A percentile compares a stretch with the other conserved stretches of the same genome.
phyloP scores from a whole-genome alignment of 163 green algal species.

The Scenedesmus sp. region DNA sequence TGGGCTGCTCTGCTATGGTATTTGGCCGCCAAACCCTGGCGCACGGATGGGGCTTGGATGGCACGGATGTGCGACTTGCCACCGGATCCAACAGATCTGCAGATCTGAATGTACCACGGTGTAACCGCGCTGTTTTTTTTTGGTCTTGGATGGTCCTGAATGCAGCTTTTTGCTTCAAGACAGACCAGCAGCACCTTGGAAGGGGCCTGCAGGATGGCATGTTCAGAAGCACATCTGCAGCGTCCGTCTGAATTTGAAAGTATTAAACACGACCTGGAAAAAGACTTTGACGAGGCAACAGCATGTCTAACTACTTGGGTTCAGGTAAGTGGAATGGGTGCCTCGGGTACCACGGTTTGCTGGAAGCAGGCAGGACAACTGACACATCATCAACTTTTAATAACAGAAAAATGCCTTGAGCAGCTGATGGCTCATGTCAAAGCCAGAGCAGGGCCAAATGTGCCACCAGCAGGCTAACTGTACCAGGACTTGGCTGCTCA shows the following conservation, averaged over 20 bases:
- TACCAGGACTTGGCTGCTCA: not conserved
- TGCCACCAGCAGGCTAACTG: not conserved
- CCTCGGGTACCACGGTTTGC: not conserved
- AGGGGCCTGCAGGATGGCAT: not conserved
- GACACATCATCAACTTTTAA: not conserved
- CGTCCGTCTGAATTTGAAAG: not conserved
- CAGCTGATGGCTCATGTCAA: not conserved
- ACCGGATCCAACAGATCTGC: not conserved
- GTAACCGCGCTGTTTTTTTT: not conserved
- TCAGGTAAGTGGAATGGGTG: not conserved
- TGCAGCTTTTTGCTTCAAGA: no score
- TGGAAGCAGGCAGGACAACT: not conserved
- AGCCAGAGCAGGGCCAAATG: not conserved
- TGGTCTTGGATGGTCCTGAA: not conserved
- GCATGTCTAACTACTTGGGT: not conserved
- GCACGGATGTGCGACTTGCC: not conserved
- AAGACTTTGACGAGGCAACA: not conserved
- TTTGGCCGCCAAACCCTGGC: not conserved
- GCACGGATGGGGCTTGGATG: not conserved
- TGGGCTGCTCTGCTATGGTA: not conserved
- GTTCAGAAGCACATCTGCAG: not conserved
- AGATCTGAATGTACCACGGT: not conserved
- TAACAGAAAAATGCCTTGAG: not conserved
- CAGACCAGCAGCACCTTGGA: not conserved
- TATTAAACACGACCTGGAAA: not conserved